Evolutionary conservation across 352 stramenopile species (phyloP).

Genomic region (Peronospora destructor): DNA sequence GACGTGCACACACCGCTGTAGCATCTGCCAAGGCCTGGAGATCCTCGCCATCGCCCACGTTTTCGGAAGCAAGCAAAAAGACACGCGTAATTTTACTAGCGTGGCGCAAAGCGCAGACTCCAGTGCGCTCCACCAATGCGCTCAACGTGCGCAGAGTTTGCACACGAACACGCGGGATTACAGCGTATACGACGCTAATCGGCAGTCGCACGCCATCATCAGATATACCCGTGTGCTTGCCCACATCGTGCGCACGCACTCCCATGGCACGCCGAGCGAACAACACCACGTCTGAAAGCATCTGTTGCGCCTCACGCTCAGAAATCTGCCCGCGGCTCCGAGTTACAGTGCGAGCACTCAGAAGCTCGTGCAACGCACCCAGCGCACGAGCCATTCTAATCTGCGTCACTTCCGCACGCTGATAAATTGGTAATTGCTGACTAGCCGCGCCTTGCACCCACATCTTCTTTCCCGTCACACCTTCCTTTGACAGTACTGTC

Average conservation of each 20-base stretch:
- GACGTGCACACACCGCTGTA: conserved; percentile 43
- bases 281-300: conserved; percentile 46
- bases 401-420: conserved; percentile 42
- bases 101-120: conserved; percentile 58
- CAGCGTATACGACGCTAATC: conserved; percentile 62
- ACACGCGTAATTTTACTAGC: conserved; percentile 59
- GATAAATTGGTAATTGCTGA: conserved; percentile 42
- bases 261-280: conserved; percentile 55
- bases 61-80: conserved; percentile 53
- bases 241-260: conserved; percentile 61
- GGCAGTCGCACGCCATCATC: conserved; percentile 71
- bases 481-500: conserved; percentile 10
- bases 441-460: conserved; percentile 46
- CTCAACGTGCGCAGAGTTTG: conserved; percentile 38
- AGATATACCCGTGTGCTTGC: conserved; percentile 75
- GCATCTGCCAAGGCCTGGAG: conserved; percentile 41
- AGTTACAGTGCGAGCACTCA: conserved; percentile 34
- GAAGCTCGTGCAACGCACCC: conserved; percentile 33
- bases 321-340: conserved; percentile 33
- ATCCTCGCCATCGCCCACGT: conserved; percentile 24
- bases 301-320: conserved; percentile 70
- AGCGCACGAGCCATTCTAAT: conserved; percentile 36
- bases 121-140: conserved; percentile 37
- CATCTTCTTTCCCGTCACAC: conserved; percentile 43
- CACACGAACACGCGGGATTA: conserved; percentile 52